Evolutionary conservation across 2,329 filamentous ascomycete genomes (phyloP).

Genomic region (Moelleriella libera): DNA sequence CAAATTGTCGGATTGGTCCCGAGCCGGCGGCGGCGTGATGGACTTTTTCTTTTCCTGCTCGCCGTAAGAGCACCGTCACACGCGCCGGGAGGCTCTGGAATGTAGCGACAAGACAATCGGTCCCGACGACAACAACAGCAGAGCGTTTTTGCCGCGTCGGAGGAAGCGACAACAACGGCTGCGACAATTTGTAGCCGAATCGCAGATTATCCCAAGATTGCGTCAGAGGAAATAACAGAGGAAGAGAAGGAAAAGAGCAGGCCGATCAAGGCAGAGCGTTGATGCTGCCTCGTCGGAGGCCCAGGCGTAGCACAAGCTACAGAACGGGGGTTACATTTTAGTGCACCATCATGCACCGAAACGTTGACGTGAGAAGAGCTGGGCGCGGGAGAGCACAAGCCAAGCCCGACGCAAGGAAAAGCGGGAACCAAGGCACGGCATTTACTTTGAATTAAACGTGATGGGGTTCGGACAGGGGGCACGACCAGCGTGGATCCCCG

Average conservation of each 20-base stretch:
- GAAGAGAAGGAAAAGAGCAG: neutral
- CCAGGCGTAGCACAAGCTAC: neutral
- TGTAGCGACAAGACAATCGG: neutral
- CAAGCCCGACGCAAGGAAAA: neutral
- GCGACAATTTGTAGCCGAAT: neutral
- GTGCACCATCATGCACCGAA: neutral
- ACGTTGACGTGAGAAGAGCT: neutral
- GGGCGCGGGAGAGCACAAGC: neutral
- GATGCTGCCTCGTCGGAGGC: neutral
- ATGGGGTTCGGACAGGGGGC: neutral
- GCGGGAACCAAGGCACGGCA: neutral
- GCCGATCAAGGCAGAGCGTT: neutral
- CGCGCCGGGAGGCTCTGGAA: neutral
- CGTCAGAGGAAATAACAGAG: neutral
- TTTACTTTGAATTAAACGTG: neutral
- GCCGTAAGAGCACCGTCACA: neutral
- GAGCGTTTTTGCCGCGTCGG: neutral
- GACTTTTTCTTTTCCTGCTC: neutral
- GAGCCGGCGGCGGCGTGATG: neutral
- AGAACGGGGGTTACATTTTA: neutral
- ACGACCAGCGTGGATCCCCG: neutral
- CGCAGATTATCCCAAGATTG: neutral
- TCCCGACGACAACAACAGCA: neutral
- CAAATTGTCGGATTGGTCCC: neutral
- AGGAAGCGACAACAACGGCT: neutral